phyloP scores from a whole-genome alignment of 2,329 filamentous ascomycete genomes.

The Ophiostoma montium region DNA sequence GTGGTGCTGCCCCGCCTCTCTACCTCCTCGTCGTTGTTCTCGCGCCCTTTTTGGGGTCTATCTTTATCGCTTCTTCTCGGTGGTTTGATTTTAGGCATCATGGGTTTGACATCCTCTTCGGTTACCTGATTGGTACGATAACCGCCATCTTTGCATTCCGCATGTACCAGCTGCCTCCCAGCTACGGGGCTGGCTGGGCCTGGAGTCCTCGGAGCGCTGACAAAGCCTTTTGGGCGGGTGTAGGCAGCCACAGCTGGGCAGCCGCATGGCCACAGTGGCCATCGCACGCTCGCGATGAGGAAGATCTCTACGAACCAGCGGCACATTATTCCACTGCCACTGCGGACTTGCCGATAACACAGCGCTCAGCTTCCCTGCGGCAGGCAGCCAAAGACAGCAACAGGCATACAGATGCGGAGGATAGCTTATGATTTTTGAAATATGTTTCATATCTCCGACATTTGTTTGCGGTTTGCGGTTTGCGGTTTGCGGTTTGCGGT shows the following conservation, averaged over 20 bases:
- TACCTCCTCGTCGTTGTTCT: slow-evolving; percentile 60
- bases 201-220: slow-evolving; percentile 66
- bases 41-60: slow-evolving; percentile 57
- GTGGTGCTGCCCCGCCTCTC: slow-evolving; percentile 70
- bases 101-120: slow-evolving; percentile 82
- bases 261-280: slow-evolving; percentile 18
- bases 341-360: not conserved
- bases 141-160: slow-evolving; percentile 64
- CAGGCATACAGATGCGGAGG: not conserved
- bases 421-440: not conserved
- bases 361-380: not conserved
- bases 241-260: slow-evolving; percentile 43
- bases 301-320: slow-evolving; percentile 14
- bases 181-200: slow-evolving; percentile 70
- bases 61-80: slow-evolving; percentile 73
- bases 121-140: slow-evolving; percentile 62
- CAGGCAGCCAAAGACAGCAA: not conserved
- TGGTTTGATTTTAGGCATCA: slow-evolving; percentile 85
- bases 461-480: too few species aligned
- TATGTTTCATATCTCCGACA: too few species aligned
- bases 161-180: slow-evolving; percentile 73
- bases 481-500: too few species aligned
- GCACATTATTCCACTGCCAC: not conserved
- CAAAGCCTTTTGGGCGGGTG: slow-evolving; percentile 60
- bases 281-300: slow-evolving; percentile 15